phyloP scores from a whole-genome alignment of 345 rosid species.

The Luvunga scandens region DNA sequence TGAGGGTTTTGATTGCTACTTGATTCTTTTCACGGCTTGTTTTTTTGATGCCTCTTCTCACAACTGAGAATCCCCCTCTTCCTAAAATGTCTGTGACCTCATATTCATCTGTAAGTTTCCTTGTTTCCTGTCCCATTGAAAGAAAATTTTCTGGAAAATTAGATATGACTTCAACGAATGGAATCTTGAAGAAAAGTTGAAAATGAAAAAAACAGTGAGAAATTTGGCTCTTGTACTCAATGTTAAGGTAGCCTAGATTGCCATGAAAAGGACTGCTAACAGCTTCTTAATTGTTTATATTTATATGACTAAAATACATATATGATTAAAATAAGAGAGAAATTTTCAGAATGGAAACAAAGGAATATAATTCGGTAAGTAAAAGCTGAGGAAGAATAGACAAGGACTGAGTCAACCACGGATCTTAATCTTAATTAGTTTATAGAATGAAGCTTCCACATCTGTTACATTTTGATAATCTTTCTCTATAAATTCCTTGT shows the following conservation, averaged over 20 bases:
- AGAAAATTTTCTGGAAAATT: background rate
- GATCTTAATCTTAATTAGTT: background rate
- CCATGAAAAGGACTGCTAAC: constrained; percentile 24
- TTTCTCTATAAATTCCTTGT: background rate
- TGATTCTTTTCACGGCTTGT: constrained; percentile 20
- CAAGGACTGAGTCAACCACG: constrained; percentile 32
- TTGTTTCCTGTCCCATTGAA: constrained; percentile 50
- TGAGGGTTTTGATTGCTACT: constrained; percentile 60
- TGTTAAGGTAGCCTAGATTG: constrained; percentile 11
- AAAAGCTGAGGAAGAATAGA: constrained; percentile 22
- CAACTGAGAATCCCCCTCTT: constrained; percentile 69
- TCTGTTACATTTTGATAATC: no score
- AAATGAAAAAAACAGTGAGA: background rate
- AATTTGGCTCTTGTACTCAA: background rate
- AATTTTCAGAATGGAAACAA: constrained; percentile 16
- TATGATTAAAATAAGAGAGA: constrained; percentile 20
- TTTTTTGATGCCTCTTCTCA: constrained; percentile 45
- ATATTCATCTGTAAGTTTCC: constrained; percentile 48
- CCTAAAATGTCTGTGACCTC: constrained; percentile 50
- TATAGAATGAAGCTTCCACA: background rate
- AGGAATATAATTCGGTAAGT: constrained; percentile 22
- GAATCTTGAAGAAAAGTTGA: background rate
- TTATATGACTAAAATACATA: constrained; percentile 33
- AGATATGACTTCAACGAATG: background rate
- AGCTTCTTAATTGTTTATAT: constrained; percentile 16